A percentile compares a stretch with the other conserved stretches of the same genome.
phyloP scores from a whole-genome alignment of 2,329 filamentous ascomycete species.

The Penicillium crustosum region DNA sequence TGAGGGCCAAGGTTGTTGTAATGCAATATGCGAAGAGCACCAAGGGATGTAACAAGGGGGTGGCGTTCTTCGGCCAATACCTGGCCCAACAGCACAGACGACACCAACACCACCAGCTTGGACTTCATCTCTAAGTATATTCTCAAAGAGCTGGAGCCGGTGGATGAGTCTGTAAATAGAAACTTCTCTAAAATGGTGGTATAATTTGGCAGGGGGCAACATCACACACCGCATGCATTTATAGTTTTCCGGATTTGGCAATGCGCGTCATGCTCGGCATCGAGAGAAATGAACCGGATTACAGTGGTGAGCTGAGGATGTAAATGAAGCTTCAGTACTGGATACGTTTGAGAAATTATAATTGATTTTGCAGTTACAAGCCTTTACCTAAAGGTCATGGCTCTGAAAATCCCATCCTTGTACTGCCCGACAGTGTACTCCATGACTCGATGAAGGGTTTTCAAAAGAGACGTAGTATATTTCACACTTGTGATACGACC shows the following conservation, averaged over 20 bases:
- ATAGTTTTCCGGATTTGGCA: not conserved
- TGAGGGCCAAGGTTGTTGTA: constrained; percentile 27
- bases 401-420: not conserved
- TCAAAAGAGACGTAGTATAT: not conserved
- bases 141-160: not conserved
- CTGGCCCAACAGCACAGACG: not conserved
- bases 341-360: not conserved
- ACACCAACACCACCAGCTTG: not conserved
- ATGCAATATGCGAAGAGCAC: constrained; percentile 24
- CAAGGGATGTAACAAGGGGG: constrained; percentile 14
- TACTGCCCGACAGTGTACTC: not conserved
- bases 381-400: not conserved
- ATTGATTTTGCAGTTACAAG: not conserved
- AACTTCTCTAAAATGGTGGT: not conserved
- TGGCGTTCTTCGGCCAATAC: not conserved
- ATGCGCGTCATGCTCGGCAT: not conserved
- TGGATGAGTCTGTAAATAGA: not conserved
- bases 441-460: not conserved
- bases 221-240: not conserved
- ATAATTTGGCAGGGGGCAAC: not conserved
- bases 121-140: not conserved
- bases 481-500: not conserved
- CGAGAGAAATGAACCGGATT: not conserved
- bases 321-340: not conserved
- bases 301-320: not conserved